Evolutionary conservation across 2,329 filamentous ascomycete species (phyloP).

Genomic region (Neonectria neomacrospora): DNA sequence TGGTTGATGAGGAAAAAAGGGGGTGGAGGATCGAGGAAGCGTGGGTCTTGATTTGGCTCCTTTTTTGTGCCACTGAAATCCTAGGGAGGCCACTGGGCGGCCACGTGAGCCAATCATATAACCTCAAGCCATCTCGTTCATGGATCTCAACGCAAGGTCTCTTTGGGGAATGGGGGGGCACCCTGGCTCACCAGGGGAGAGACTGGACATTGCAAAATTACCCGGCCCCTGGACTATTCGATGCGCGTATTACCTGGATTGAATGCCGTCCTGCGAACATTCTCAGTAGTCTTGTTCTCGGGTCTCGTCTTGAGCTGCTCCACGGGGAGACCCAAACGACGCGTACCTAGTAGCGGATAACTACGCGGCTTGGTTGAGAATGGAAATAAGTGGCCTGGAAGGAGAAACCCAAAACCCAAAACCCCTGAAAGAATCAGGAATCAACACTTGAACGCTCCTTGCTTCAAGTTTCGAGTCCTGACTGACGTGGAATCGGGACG

Average conservation of each 20-base stretch:
- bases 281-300: not conserved
- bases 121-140: not conserved
- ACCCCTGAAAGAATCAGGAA: not conserved
- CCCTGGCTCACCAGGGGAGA: not conserved
- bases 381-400: not conserved
- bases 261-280: not conserved
- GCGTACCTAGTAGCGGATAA: not conserved
- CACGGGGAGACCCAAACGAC: not conserved
- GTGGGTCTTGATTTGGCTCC: slow-evolving; percentile 16
- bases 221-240: slow-evolving; percentile 5
- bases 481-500: not conserved
- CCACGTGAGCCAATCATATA: slow-evolving; percentile 9
- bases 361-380: not conserved
- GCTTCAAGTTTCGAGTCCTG: not conserved
- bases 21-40: slow-evolving; percentile 14
- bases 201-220: slow-evolving; percentile 3
- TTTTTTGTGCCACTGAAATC: slow-evolving; percentile 14
- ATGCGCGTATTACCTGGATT: not conserved
- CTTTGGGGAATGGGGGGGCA: slow-evolving; percentile 18
- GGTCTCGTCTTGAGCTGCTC: not conserved
- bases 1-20: slow-evolving; percentile 15
- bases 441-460: not conserved
- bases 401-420: not conserved
- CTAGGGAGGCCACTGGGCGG: slow-evolving; percentile 4
- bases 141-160: slow-evolving; percentile 9